phyloP scores from a whole-genome alignment of 495 filamentous ascomycete species.

The Clavariopsis aquatica region DNA sequence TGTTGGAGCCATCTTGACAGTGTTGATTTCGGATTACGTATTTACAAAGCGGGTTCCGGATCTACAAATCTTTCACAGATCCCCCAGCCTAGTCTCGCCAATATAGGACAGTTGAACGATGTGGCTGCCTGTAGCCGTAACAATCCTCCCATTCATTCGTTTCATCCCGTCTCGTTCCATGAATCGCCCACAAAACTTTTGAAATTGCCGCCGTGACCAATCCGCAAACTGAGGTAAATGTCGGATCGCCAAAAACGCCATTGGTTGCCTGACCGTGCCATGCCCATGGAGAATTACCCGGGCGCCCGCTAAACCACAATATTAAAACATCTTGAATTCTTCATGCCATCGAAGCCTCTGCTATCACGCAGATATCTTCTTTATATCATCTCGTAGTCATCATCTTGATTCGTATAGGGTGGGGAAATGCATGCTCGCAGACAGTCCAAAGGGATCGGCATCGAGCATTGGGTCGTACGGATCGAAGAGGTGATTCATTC shows the following conservation, averaged over 20 bases:
- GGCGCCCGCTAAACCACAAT: slow-evolving; percentile 27
- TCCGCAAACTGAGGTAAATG: background rate
- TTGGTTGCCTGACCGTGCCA: background rate
- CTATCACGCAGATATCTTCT: background rate
- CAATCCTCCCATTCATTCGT: background rate
- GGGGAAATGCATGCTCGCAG: slow-evolving; percentile 91
- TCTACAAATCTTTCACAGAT: background rate
- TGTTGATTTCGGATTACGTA: slow-evolving; percentile 13
- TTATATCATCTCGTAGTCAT: slow-evolving; percentile 5
- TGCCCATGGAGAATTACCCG: background rate
- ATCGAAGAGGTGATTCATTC: slow-evolving; percentile 71
- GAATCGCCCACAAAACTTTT: slow-evolving; percentile 14
- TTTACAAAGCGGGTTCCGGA: slow-evolving; percentile 21
- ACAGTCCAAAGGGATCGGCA: slow-evolving; percentile 86
- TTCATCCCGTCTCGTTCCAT: slow-evolving; percentile 1
- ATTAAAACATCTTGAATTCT: slow-evolving; percentile 6
- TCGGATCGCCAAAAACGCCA: background rate
- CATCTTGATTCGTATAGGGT: slow-evolving; percentile 67
- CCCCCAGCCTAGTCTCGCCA: background rate
- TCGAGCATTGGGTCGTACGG: slow-evolving; percentile 81
- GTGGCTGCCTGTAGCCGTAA: background rate
- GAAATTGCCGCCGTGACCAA: slow-evolving; percentile 11
- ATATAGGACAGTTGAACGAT: slow-evolving; percentile 9
- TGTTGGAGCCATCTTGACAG: background rate
- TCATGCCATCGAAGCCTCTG: background rate